phyloP scores from a whole-genome alignment of 148 eudicot genomes.

The Heliosperma pusillum region DNA sequence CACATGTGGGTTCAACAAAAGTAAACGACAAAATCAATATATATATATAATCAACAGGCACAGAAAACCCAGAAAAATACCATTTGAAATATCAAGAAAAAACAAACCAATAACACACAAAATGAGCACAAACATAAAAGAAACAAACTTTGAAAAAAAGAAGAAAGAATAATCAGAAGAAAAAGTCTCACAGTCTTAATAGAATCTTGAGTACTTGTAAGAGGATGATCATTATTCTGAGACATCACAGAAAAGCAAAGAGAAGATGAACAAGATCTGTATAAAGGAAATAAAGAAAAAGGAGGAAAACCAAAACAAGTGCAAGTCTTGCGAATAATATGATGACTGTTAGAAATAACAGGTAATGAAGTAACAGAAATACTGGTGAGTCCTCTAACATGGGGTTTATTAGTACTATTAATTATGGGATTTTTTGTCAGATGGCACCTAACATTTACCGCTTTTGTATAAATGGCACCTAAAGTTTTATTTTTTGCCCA shows the following conservation, averaged over 20 bases:
- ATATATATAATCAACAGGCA: background rate
- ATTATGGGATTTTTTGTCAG: too few relatives aligned
- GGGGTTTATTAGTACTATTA: too few relatives aligned
- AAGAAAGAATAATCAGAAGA: background rate
- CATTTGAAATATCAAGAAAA: background rate
- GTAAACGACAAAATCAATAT: too few relatives aligned
- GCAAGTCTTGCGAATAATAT: slow-evolving; percentile 33
- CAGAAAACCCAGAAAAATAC: background rate
- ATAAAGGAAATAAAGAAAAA: slow-evolving; percentile 41
- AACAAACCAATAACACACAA: background rate
- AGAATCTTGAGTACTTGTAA: slow-evolving; percentile 17
- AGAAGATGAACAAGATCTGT: slow-evolving; percentile 40
- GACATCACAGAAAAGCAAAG: slow-evolving; percentile 42
- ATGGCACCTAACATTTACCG: too few relatives aligned
- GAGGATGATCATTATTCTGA: slow-evolving; percentile 3
- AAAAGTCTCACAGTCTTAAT: slow-evolving; percentile 38
- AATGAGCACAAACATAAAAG: background rate
- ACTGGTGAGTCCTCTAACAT: slow-evolving; percentile 30
- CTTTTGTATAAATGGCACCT: too few relatives aligned
- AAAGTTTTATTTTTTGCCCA: too few relatives aligned
- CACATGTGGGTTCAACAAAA: too few relatives aligned
- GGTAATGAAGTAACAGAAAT: slow-evolving; percentile 33
- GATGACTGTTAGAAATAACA: slow-evolving; percentile 31
- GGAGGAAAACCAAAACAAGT: slow-evolving; percentile 31
- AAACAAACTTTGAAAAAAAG: background rate